Evolutionary conservation across 2,329 filamentous ascomycete genomes (phyloP).

Genomic region (Calonectria hawksworthii): DNA sequence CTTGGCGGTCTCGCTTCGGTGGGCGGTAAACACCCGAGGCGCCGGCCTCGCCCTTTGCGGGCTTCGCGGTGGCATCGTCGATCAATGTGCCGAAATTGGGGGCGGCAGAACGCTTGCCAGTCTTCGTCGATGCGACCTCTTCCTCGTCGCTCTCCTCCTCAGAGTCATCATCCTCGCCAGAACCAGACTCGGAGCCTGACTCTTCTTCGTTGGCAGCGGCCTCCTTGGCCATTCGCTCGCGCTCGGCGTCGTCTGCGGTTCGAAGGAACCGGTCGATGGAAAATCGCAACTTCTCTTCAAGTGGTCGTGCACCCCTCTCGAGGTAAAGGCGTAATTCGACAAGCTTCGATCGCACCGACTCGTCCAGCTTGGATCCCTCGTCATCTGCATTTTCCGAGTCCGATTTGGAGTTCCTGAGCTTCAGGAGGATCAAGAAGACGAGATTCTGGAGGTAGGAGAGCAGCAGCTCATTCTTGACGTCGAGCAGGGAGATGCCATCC

Average conservation of each 20-base stretch:
- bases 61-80: slow-evolving; percentile 50
- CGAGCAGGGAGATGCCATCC: slow-evolving; percentile 93
- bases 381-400: slow-evolving; percentile 45
- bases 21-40: slow-evolving; percentile 86
- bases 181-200: slow-evolving; percentile 44
- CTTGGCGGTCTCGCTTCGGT: slow-evolving; percentile 87
- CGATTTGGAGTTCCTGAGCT: slow-evolving; percentile 72
- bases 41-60: slow-evolving; percentile 48
- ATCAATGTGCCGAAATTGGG: slow-evolving; percentile 50
- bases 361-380: slow-evolving; percentile 65
- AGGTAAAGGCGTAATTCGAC: slow-evolving; percentile 92
- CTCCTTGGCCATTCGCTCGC: slow-evolving; percentile 54
- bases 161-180: slow-evolving; percentile 51
- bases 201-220: slow-evolving; percentile 44
- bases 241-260: slow-evolving; percentile 82
- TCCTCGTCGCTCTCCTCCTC: slow-evolving; percentile 56
- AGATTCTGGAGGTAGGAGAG: slow-evolving; percentile 96
- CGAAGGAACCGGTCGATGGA: slow-evolving; percentile 96
- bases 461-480: slow-evolving; percentile 97
- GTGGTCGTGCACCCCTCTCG: slow-evolving; percentile 90
- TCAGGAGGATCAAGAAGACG: slow-evolving; percentile 87
- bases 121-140: slow-evolving; percentile 41
- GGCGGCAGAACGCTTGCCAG: slow-evolving; percentile 47
- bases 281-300: slow-evolving; percentile 93
- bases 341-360: slow-evolving; percentile 84